Evolutionary conservation across 352 stramenopile species (phyloP).

Genomic region (Peronosclerospora sorghi): DNA sequence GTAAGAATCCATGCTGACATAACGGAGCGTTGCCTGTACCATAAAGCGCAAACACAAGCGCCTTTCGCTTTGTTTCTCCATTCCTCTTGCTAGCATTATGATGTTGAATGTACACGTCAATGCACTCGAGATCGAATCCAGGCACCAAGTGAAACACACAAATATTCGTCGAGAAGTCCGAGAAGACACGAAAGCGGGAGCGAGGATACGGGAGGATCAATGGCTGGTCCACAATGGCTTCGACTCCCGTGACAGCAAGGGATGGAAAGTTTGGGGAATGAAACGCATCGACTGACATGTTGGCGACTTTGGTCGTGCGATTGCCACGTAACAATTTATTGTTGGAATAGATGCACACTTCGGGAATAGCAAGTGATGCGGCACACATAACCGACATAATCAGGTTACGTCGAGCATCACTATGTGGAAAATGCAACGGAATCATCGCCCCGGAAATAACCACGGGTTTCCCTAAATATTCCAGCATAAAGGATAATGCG

Average conservation of each 20-base stretch:
- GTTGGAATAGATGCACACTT: constrained; percentile 94
- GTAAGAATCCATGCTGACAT: constrained; percentile 81
- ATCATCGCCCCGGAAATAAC: constrained; percentile 95
- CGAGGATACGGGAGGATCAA: constrained; percentile 83
- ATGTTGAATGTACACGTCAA: constrained; percentile 65
- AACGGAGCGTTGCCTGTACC: constrained; percentile 92
- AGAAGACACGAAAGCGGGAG: constrained; percentile 84
- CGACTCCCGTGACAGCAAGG: constrained; percentile 89
- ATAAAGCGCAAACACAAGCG: constrained; percentile 91
- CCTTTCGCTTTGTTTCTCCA: constrained; percentile 19
- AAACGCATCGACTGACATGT: constrained; percentile 91
- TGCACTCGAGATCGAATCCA: constrained; percentile 80
- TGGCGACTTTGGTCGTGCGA: constrained; percentile 93
- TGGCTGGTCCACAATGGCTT: constrained; percentile 86
- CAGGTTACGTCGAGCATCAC: constrained; percentile 93
- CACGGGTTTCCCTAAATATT: constrained; percentile 93
- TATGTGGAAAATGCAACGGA: constrained; percentile 92
- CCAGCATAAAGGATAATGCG: constrained; percentile 95
- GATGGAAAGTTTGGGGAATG: constrained; percentile 93
- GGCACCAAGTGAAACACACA: constrained; percentile 88
- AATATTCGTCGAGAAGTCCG: constrained; percentile 86
- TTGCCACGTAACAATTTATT: constrained; percentile 92
- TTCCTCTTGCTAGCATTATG: constrained; percentile 35
- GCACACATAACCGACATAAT: constrained; percentile 90
- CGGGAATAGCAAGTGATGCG: constrained; percentile 62